Percentiles rank a stretch among this genome's conserved stretches.
Evolutionary conservation across 805 yeast genomes (phyloP).

Genomic region (Wickerhamomyces hampshirensis): DNA sequence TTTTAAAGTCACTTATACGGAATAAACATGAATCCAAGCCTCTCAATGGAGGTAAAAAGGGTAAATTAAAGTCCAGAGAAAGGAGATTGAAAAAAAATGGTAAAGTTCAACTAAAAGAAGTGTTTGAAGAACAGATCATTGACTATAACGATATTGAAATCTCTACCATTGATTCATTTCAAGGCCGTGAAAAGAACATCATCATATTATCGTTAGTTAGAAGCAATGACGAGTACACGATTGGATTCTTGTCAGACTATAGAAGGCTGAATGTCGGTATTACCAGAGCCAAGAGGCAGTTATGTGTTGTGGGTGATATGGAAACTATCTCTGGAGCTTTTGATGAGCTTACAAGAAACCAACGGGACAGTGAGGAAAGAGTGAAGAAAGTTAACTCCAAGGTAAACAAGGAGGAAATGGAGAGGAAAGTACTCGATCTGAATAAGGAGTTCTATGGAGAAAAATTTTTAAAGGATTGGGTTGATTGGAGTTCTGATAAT

Average conservation of each 20-base stretch:
- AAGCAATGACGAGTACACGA: constrained; percentile 62
- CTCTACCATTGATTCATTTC: constrained; percentile 93
- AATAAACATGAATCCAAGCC: neutral
- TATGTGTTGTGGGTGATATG: constrained; percentile 83
- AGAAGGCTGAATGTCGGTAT: constrained; percentile 90
- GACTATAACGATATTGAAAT: constrained; percentile 52
- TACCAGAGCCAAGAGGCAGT: constrained; percentile 81
- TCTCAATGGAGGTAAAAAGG: neutral
- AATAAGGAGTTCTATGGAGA: too few relatives aligned
- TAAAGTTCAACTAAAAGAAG: neutral
- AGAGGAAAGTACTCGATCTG: too few relatives aligned
- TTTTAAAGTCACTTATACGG: constrained; percentile 29
- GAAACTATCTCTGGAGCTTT: constrained; percentile 43
- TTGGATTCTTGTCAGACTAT: constrained; percentile 79
- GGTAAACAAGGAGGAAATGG: neutral
- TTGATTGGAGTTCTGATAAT: constrained; percentile 59
- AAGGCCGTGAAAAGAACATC: constrained; percentile 91
- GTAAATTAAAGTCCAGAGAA: constrained; percentile 36
- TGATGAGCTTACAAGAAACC: neutral
- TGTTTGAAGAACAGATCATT: constrained; percentile 2
- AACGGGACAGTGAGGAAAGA: neutral
- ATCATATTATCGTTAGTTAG: constrained; percentile 79
- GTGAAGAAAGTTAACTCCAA: neutral
- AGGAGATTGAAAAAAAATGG: neutral
- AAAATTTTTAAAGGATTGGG: constrained; percentile 59